Conservation (phyloP, 2,329 filamentous ascomycete genomes). For the Microascus cirrosus region DNA sequence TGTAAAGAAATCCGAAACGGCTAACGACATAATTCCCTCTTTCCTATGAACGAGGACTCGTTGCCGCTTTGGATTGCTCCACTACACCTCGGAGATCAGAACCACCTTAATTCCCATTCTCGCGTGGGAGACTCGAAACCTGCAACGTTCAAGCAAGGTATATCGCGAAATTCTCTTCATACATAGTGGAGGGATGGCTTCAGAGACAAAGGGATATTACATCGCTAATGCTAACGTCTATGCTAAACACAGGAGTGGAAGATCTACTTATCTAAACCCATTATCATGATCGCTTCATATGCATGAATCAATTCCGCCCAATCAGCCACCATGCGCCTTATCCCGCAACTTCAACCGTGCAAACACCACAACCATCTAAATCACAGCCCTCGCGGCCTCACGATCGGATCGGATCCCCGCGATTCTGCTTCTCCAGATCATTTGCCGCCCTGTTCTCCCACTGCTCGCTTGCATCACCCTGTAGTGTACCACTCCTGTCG, state of each 20-base stretch:
- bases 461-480: background rate
- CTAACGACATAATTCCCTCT: background rate
- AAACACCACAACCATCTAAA: background rate
- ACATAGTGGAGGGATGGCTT: too few relatives aligned
- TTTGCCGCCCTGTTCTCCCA: background rate
- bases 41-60: slow-evolving; percentile 1
- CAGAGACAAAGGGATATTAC: too few relatives aligned
- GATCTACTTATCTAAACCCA: too few relatives aligned
- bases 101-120: too few relatives aligned
- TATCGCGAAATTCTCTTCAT: too few relatives aligned
- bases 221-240: too few relatives aligned
- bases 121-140: too few relatives aligned
- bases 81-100: too few relatives aligned
- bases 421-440: slow-evolving; percentile 2
- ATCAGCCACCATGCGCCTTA: background rate
- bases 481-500: background rate
- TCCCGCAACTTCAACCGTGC: background rate
- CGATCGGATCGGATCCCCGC: background rate
- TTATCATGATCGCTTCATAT: too few relatives aligned
- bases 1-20: background rate
- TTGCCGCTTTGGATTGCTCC: too few relatives aligned
- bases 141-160: too few relatives aligned
- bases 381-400: background rate
- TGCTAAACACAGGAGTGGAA: too few relatives aligned
- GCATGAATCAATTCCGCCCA: background rate